Base-by-base conservation (phyloP, 192 early-diverging fungal species). In the Coemansia sp. region DNA sequence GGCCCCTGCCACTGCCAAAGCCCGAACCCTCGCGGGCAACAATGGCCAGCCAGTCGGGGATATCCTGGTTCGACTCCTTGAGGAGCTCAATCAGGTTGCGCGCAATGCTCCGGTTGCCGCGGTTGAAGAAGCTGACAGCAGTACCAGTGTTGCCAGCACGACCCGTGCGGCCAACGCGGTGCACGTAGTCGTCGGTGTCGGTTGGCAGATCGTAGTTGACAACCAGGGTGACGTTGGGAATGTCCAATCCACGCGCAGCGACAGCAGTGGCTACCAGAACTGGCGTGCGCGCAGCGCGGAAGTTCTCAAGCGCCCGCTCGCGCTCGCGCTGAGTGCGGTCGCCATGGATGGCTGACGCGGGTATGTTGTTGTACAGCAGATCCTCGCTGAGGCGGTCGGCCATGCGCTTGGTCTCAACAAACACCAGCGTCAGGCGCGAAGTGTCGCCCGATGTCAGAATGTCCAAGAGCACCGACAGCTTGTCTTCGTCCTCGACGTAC, bases 181-280 rank as follows among this genome's bases (percentile, higher is more conserved):
- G 97, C n/a, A 98, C 95, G 86, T 95, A 98, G 78, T 99, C 97
- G 79, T 98, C 95, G 71, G 94, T 90, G 72, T 98, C 96, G 10
- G 90, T 94, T 31, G 97, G 96, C 72, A 99, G 87, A 68, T 99
- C 97, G 82, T 92, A 98, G 82, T 94, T 95, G 84, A 99, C 87
- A 39, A 98, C 96, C 66, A 93, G 91, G 18, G 85, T 83, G 57
- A 95, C 92, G 69, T 95, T 93, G 64, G 91, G 88, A 34, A 95
- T 94, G 80, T 93, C 93, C 46, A 99, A 82, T 68, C 97, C 97
- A 87, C 97, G 93, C 22, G 95, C 94, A 44, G 97, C 97, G 1
- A 98, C 97, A 41, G 95, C 97, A 10, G 97, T 99, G 31, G 96
- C 97, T 11, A 99, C 96, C 84, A 99, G 92, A 63, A 99, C 83